Percentiles rank a stretch among this genome's conserved stretches.
Evolutionary conservation across 805 yeast genomes (phyloP).

Genomic region (Starmerella stigmatis): DNA sequence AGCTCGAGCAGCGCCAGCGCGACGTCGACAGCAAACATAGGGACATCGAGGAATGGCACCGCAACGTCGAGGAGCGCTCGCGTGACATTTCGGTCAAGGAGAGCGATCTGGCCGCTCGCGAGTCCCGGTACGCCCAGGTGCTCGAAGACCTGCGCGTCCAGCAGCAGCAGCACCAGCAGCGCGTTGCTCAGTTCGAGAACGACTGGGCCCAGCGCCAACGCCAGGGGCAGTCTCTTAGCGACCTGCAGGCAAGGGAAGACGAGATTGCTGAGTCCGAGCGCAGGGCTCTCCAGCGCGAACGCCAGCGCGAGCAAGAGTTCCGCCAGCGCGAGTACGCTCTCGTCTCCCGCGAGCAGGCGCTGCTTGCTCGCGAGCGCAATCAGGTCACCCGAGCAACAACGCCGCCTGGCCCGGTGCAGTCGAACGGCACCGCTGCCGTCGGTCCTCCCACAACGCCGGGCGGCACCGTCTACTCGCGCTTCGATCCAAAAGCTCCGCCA

Average conservation of each 20-base stretch:
- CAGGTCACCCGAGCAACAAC: neutral
- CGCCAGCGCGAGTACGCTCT: slow-evolving; percentile 22
- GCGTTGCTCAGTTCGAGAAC: slow-evolving; percentile 10
- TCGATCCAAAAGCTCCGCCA: slow-evolving; percentile 19
- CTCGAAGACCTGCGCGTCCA: slow-evolving; percentile 10
- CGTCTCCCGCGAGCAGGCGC: slow-evolving; percentile 19
- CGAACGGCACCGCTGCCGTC: neutral
- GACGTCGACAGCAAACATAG: neutral
- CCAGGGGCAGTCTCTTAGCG: slow-evolving; percentile 11
- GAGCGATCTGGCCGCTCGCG: slow-evolving; percentile 13
- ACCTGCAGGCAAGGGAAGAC: slow-evolving; percentile 11
- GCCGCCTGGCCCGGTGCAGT: neutral
- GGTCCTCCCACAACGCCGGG: slow-evolving; percentile 15
- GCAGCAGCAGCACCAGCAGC: slow-evolving; percentile 12
- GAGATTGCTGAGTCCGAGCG: slow-evolving; percentile 15
- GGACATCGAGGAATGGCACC: slow-evolving; percentile 10
- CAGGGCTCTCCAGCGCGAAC: slow-evolving; percentile 15
- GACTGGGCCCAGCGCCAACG: slow-evolving; percentile 21
- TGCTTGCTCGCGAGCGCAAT: slow-evolving; percentile 12
- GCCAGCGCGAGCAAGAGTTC: slow-evolving; percentile 17
- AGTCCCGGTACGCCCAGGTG: slow-evolving; percentile 9
- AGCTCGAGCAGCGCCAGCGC: slow-evolving; percentile 13
- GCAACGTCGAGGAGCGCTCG: slow-evolving; percentile 4
- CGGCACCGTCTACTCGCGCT: slow-evolving; percentile 21
- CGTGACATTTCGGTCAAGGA: slow-evolving; percentile 3